Percentiles rank a stretch among this genome's conserved stretches.
Conservation (phyloP, 768 basidiomycete genomes). For the Suillus sp. region DNA sequence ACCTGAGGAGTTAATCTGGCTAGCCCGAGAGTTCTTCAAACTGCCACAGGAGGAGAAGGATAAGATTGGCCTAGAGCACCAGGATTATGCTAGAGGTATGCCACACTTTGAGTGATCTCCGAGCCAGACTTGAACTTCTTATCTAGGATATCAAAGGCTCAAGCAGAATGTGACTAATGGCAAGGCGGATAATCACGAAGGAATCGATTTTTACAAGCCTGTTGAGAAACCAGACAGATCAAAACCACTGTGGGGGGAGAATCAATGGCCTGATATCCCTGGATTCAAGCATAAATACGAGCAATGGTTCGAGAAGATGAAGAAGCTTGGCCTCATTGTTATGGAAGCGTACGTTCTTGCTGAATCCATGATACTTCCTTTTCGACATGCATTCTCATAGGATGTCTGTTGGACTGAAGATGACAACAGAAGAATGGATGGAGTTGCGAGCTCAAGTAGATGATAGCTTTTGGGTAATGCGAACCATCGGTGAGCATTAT, state of each 20-base stretch:
- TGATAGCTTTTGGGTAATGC: slow-evolving; percentile 89
- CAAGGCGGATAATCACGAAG: slow-evolving; percentile 84
- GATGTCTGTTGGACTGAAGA: slow-evolving; percentile 80
- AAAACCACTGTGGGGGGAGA: slow-evolving; percentile 78
- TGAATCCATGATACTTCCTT: not conserved
- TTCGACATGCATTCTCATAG: slow-evolving; percentile 38
- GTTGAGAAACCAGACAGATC: slow-evolving; percentile 69
- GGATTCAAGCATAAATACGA: slow-evolving; percentile 67
- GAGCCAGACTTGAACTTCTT: not conserved
- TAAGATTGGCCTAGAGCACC: slow-evolving; percentile 60
- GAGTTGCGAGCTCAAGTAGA: slow-evolving; percentile 70
- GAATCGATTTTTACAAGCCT: slow-evolving; percentile 78
- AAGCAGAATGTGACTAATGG: slow-evolving; percentile 88
- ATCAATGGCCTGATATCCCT: slow-evolving; percentile 75
- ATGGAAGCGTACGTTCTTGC: slow-evolving; percentile 75
- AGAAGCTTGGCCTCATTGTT: slow-evolving; percentile 71
- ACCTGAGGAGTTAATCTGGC: slow-evolving; percentile 60
- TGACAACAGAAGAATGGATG: slow-evolving; percentile 69
- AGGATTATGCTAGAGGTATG: slow-evolving; percentile 79
- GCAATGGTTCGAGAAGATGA: slow-evolving; percentile 85
- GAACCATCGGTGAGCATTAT: slow-evolving; percentile 63
- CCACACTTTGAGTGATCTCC: slow-evolving; percentile 2
- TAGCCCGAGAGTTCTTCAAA: slow-evolving; percentile 74
- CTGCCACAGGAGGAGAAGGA: slow-evolving; percentile 81
- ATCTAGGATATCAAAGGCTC: slow-evolving; percentile 73